These are phyloP conservation scores for Prunus campanulata DNA, from an alignment of 306 rosid genomes.

Conservation along the genomic window DNA sequence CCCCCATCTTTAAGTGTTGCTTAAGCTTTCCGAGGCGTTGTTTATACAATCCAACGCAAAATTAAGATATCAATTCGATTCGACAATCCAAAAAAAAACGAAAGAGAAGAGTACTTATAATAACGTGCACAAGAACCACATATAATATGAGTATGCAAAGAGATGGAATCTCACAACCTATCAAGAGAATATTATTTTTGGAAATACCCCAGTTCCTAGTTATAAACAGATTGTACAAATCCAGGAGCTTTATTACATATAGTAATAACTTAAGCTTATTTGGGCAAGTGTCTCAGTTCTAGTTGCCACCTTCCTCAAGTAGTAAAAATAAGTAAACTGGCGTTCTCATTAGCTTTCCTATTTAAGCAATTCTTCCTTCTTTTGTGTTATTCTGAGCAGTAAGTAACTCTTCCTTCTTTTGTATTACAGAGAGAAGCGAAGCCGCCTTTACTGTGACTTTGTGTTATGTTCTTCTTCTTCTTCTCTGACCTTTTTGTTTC, in stretches of 20 bases:
- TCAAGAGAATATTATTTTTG: neutral
- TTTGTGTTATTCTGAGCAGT: too few species aligned
- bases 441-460: too few species aligned
- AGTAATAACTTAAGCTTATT: neutral
- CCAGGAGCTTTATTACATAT: neutral
- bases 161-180: neutral
- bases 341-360: constrained; percentile 4
- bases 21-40: neutral
- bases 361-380: neutral
- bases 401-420: too few species aligned
- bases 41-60: neutral
- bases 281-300: neutral
- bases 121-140: too few species aligned
- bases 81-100: too few species aligned
- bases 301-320: neutral
- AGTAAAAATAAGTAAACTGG: neutral
- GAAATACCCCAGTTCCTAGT: too few species aligned
- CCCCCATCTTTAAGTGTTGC: neutral
- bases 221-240: neutral
- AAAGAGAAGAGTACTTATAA: too few species aligned
- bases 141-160: neutral
- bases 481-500: too few species aligned
- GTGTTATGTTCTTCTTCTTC: too few species aligned
- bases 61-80: too few species aligned
- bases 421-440: too few species aligned